A percentile compares a stretch with the other conserved stretches of the same genome.
Conservation (phyloP, 1,139 yeast genomes). For the Meyerozyma guilliermondii region DNA sequence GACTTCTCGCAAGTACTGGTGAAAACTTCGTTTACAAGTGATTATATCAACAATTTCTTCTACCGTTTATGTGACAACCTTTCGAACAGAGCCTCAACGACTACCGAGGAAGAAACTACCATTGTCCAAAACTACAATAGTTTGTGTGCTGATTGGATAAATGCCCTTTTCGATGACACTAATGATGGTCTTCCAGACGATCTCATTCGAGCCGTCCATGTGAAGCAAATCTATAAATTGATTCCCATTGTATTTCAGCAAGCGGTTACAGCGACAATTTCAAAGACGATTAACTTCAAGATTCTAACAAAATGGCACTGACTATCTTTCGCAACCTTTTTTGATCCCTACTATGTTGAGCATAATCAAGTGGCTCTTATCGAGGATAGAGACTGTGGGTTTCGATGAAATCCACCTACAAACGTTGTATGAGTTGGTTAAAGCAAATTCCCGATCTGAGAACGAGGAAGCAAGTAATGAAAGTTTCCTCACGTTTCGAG, state of each 20-base stretch:
- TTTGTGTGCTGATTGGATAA: conserved; percentile 70
- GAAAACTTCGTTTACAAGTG: conserved; percentile 28
- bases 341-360: conserved; percentile 36
- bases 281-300: conserved; percentile 40
- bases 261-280: conserved; percentile 57
- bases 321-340: conserved; percentile 39
- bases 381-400: conserved; percentile 5
- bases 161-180: conserved; percentile 64
- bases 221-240: conserved; percentile 63
- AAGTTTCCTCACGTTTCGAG: not conserved
- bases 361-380: conserved; percentile 28
- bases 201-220: conserved; percentile 59
- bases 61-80: conserved; percentile 29
- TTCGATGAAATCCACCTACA: not conserved
- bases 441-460: not conserved
- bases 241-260: conserved; percentile 75
- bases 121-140: conserved; percentile 36
- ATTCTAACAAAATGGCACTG: conserved; percentile 38
- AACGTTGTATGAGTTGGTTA: not conserved
- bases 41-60: conserved; percentile 31
- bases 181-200: conserved; percentile 87
- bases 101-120: conserved; percentile 25
- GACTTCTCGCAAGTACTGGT: conserved; percentile 21
- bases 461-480: not conserved
- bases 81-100: conserved; percentile 14